Base-by-base conservation (phyloP, 306 rosid genomes). In the Sphenostylis stenocarpa region DNA sequence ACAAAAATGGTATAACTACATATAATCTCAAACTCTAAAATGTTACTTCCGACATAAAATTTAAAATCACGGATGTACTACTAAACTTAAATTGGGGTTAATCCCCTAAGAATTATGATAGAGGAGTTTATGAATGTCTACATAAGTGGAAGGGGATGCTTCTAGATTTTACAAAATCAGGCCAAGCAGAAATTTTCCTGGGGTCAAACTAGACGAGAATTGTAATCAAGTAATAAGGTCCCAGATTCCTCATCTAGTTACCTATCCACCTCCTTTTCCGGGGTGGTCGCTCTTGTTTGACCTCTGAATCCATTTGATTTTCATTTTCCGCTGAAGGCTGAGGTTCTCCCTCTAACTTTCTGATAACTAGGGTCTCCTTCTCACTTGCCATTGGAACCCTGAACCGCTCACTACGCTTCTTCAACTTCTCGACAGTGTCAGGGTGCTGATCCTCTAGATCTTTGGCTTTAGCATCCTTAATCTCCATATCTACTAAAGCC, bases 331-430 rank as follows among this genome's bases (percentile, higher is more conserved):
- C 65, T 51, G 93, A 77, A 45, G 93, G 88, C 81, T 83, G 85
- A 33, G 89, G 85, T 81, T 90, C 97, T 52, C 66, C 82, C 84
- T 92, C 97, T 77, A 90, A 36, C 87, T 88, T 92, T 63, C 86
- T 95, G 3, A 83, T 75, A 43, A 72, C 75, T 56, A 62, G n/a
- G 36, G 90, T 84, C 39, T 95, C 98, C 84, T 90, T 95, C 78
- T 92, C 98, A 72, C 89, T 89, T 11, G 97, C 93, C 96, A 92
- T 84, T 12, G 97, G 97, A 70, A 89, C 97, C 90, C 88, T 92
- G 97, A 95, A 95, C 67, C 98, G 89, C 87, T 95, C 97, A 3
- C 98, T 92, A 33, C 96, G 87, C 82, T 95, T 95, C 90, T 92
- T 95, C 86, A 95, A 85, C 87, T 88, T 92, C 93, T 92, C 98